phyloP scores from a whole-genome alignment of 495 filamentous ascomycete species.

The Xeromyces bisporus region DNA sequence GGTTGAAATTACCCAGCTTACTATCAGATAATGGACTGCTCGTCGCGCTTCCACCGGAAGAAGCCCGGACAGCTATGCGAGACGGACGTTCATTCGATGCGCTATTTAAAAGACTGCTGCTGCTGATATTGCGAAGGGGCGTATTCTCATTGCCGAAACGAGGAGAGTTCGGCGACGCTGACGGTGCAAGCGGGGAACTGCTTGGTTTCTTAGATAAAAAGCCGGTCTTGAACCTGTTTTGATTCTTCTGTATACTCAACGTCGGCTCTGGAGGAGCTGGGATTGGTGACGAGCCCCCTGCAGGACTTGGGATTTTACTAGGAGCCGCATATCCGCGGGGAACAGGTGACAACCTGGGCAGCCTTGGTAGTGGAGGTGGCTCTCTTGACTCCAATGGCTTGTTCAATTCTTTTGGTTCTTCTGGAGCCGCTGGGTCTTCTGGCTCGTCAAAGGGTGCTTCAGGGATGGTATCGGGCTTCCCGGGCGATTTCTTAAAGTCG shows the following conservation, averaged over 20 bases:
- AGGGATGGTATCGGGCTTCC: constrained; percentile 37
- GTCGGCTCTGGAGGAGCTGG: constrained; percentile 16
- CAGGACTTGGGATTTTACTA: constrained; percentile 23
- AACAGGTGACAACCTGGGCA: constrained; percentile 23
- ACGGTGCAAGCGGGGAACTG: constrained; percentile 45
- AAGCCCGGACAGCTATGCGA: constrained; percentile 28
- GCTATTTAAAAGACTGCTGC: constrained; percentile 40
- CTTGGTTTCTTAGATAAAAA: constrained; percentile 63
- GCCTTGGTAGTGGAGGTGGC: neutral
- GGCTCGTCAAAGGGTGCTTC: constrained; percentile 34
- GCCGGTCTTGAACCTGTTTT: constrained; percentile 75
- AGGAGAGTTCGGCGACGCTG: constrained; percentile 40
- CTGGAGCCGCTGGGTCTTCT: too few relatives aligned
- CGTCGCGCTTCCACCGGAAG: constrained; percentile 29
- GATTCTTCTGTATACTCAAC: constrained; percentile 34
- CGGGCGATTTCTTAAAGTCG: constrained; percentile 78
- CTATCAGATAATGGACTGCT: constrained; percentile 24
- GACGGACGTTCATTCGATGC: constrained; percentile 33
- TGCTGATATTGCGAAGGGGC: constrained; percentile 49
- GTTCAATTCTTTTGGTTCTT: neutral
- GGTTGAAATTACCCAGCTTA: constrained; percentile 17
- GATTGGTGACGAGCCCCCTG: constrained; percentile 14
- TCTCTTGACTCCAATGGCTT: neutral
- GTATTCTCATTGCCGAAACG: constrained; percentile 45
- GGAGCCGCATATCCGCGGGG: constrained; percentile 25